Evolutionary conservation across 768 basidiomycete species (phyloP), one percentile per base, ranked within the genome.

Genomic region (Gelatoporia subvermispora): DNA sequence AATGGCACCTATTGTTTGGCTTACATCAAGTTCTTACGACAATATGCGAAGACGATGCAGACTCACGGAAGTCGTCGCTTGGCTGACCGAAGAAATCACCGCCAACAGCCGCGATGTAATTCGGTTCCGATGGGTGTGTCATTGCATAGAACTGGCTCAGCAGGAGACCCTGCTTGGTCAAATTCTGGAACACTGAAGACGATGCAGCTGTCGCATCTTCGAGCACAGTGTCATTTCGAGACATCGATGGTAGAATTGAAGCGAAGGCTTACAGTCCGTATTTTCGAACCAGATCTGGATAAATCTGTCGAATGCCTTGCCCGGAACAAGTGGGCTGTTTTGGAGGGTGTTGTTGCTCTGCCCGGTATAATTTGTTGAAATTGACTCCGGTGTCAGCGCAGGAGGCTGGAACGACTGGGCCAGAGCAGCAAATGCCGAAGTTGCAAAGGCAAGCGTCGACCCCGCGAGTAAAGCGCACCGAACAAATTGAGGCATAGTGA

Each of bases 221-320:
- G 10, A 13, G 18, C 31, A 22, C 22, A 31, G 24, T 34, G 17
- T 11, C 44, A 42, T 60, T 35, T 53, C 52, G 15, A 43, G 39
- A 75, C 69, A 15, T 60, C 60, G 15, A 31, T 31, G 7, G 13
- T 13, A 7, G 13, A 5, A 31, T 31, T 64, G 43, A 53, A 52
- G 47, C 15, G 56, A 50, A 7, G 37, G 43, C 37, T 53, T 60
- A 50, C 67, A 85, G 55, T 83, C 74, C 15, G 78, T 82, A 61
- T 83, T 84, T 60, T 84, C 82, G 34, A 85, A 66, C 77, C 78
- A 83, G 48, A 84, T 79, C 55, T 68, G 64, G 51, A 74, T 70
- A 65, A 80, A 71, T 5, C 76, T 67, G 51, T 76, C 68, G 50
- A 76, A 79, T 17, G 63, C 65, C 45, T 65, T 63, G 35, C 77